Percentiles rank a stretch among this genome's conserved stretches.
Conservation (phyloP, 805 yeast genomes). For the Kuraishia capsulata region DNA sequence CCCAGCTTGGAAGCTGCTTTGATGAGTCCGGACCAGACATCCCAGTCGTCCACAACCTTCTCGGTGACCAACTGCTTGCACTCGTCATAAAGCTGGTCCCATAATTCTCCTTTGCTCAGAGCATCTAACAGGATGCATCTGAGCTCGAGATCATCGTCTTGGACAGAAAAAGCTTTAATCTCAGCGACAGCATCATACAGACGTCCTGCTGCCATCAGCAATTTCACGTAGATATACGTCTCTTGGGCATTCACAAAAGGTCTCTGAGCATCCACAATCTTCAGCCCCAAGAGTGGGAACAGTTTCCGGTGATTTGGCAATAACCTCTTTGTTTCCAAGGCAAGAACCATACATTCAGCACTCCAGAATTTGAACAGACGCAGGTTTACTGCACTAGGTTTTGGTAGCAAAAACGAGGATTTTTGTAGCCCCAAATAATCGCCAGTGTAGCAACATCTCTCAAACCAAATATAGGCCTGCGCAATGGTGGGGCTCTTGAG, state of each 20-base stretch:
- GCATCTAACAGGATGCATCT: conserved; percentile 43
- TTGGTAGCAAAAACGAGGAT: conserved; percentile 35
- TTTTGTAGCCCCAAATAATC: conserved; percentile 48
- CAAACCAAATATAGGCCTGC: conserved; percentile 49
- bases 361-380: conserved; percentile 41
- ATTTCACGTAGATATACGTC: conserved; percentile 44
- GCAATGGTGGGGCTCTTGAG: conserved; percentile 45
- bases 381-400: conserved; percentile 17
- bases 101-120: conserved; percentile 26
- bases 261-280: conserved; percentile 39
- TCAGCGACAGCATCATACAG: conserved; percentile 23
- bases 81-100: conserved; percentile 32
- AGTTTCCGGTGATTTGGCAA: conserved; percentile 37
- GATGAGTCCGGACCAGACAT: conserved; percentile 56
- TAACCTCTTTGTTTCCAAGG: conserved; percentile 22
- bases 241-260: conserved; percentile 61
- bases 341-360: conserved; percentile 42
- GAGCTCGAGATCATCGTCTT: conserved; percentile 51
- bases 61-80: conserved; percentile 32
- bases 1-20: conserved; percentile 31
- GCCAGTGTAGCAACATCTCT: conserved; percentile 33
- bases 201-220: conserved; percentile 30
- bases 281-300: conserved; percentile 52
- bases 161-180: conserved; percentile 22
- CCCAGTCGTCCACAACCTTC: conserved; percentile 61